Base-by-base conservation (phyloP, 495 filamentous ascomycete genomes). In the Penicillium manginii region DNA sequence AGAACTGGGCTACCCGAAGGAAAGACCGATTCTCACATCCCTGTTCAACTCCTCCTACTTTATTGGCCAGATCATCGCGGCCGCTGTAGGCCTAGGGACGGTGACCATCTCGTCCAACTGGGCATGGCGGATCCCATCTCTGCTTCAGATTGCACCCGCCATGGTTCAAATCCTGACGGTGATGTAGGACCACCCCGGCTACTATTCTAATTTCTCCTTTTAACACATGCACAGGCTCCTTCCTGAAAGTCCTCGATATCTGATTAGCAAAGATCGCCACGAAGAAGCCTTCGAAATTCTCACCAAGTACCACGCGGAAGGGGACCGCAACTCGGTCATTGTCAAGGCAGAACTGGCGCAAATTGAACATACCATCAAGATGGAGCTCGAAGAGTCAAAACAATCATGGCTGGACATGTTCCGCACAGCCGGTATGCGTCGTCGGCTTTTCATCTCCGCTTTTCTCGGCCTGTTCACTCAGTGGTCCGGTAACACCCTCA, bases 11-110 rank as follows among this genome's bases (percentile, higher is more conserved):
- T 83, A 88, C 67, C 88, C 87, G 18, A 87, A 85, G 63, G 85
- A 90, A 63, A 82, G 86, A 58, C 76, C 84, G 12, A 78, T 87
- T 40, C 65, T 91, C 58, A 89, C 84, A 4, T 86, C 84, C 26
- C 76, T 89, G 4, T 89, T 88, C 76, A 88, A 89, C 64, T 81
- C 83, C 4, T 81, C 78, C 18, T 88, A 84, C 67, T 89, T 84
- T 64, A 73, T 87, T 58, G 86, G 87, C 6, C 78, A 81, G 49
- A 84, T 88, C 50, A 74, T 84, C 15, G 85, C 85, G 15, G 84
- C 84, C 0, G 78, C 80, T 10, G 74, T 83, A 6, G 83, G 80
- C 0, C 79, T 83, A 51, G 85, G 85, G 8, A 88, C 85, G 1
- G 79, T 84, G 54, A 61, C 62, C 6, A 84, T 88, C 54, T 29